Base-by-base conservation (phyloP, 495 filamentous ascomycete species). In the Choiromyces venosus region DNA sequence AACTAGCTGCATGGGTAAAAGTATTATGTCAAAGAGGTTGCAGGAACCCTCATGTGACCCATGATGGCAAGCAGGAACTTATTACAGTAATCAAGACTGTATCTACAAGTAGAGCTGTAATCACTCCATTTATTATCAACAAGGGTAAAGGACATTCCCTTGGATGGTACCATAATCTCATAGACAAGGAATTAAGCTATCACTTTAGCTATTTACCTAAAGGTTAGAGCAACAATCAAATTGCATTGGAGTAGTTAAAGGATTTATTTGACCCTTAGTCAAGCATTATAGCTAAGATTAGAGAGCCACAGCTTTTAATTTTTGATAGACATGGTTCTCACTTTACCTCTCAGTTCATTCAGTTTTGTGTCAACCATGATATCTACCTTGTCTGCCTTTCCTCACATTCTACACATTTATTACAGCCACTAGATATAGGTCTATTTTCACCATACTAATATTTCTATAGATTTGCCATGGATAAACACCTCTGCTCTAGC, bases 271-370 rank as follows among this genome's bases (percentile, higher is more conserved):
- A n/a, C n/a, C n/a, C n/a, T n/a, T n/a, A n/a, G n/a, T n/a, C n/a
- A n/a, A n/a, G n/a, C n/a, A n/a, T 19, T n/a, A n/a, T 19, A 7
- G 40, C 46, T 8, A 42, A 29, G 25, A 37, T 40, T 39, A n/a
- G 68, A 16, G 36, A 61, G 2, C 37, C 42, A 35, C 33, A 56
- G 29, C 68, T 74, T 14, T 36, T 70, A 14, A 74, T 74, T 64
- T 33, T 74, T 44, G 67, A 74, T 39, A 67, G 72, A 16, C 68
- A 74, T 52, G 61, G 37, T 9, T 74, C 72, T 10, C 52, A 74
- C 46, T 36, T 66, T 38, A 46, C 18, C 21, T 70, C 40, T 66
- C 37, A 65, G 21, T 74, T 70, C 25, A 38, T 73, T 36, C 33
- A 73, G 16, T 73, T 52, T 64, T 69, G 71, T 36, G 38, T 66